phyloP scores from a whole-genome alignment of 352 stramenopile species.

The Pythium scleroteichum region DNA sequence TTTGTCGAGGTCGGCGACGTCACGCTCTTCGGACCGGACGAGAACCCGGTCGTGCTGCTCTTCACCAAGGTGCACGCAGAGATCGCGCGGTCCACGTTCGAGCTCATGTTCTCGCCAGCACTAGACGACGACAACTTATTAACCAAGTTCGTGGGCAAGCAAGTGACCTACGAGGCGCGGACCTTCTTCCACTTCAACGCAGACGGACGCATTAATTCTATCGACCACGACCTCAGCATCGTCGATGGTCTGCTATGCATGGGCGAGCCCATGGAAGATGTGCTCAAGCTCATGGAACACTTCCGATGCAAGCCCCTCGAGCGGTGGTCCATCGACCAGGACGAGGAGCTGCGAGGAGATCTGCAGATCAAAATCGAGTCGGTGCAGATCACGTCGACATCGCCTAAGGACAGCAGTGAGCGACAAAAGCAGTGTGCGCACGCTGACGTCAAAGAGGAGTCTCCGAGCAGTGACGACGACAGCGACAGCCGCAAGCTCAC shows the following conservation, averaged over 20 bases:
- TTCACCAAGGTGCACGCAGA: slow-evolving; percentile 26
- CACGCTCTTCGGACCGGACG: slow-evolving; percentile 12
- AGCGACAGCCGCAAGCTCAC: slow-evolving; percentile 24
- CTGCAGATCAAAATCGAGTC: slow-evolving; percentile 19
- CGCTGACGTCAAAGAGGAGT: slow-evolving; percentile 5
- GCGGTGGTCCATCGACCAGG: slow-evolving; percentile 12
- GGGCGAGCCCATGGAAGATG: slow-evolving; percentile 1
- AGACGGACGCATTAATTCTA: slow-evolving; percentile 26
- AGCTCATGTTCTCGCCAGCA: slow-evolving; percentile 29
- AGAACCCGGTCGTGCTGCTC: slow-evolving; percentile 25
- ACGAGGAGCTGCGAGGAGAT: neutral
- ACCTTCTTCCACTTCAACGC: slow-evolving; percentile 30
- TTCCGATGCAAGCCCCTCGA: slow-evolving; percentile 12
- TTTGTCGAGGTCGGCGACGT: slow-evolving; percentile 30
- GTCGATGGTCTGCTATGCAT: slow-evolving; percentile 15
- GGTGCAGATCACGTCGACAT: slow-evolving; percentile 1
- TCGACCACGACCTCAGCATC: slow-evolving; percentile 22
- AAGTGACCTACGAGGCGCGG: slow-evolving; percentile 21
- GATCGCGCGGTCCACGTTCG: slow-evolving; percentile 24
- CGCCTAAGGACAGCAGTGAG: neutral
- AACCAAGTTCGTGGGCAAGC: slow-evolving; percentile 26
- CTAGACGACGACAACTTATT: slow-evolving; percentile 20
- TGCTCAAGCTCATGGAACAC: slow-evolving; percentile 16
- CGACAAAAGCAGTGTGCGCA: neutral
- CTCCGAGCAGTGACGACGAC: slow-evolving; percentile 15